Percentiles rank a stretch among this genome's conserved stretches.
Conservation (phyloP, 805 yeast species). For the Suhomyces sp. region DNA sequence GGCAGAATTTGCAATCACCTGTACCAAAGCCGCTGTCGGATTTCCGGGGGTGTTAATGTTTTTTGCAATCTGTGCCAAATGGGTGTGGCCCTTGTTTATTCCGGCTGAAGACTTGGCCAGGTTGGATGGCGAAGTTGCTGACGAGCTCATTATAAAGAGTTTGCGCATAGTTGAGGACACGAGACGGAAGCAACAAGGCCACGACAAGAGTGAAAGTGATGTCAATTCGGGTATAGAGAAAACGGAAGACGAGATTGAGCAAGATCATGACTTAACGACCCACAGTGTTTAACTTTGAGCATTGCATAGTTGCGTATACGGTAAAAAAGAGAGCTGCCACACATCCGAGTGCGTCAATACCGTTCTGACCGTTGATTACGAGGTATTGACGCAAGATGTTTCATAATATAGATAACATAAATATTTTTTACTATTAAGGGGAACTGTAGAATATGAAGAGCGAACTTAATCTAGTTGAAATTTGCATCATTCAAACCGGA, state of each 20-base stretch:
- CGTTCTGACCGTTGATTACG: background rate
- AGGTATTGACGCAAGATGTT: background rate
- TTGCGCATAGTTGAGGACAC: constrained; percentile 20
- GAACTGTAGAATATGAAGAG: background rate
- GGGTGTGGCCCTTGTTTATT: constrained; percentile 61
- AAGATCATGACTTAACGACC: background rate
- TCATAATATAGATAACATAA: background rate
- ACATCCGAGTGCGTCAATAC: background rate
- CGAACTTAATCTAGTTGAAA: background rate
- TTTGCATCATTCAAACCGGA: background rate
- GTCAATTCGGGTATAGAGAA: background rate
- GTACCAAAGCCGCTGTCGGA: constrained; percentile 89
- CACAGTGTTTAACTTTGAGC: background rate
- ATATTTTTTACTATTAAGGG: background rate
- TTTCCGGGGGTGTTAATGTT: constrained; percentile 83
- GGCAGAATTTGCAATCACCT: constrained; percentile 80
- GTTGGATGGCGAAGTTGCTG: constrained; percentile 67
- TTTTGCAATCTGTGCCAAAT: constrained; percentile 59
- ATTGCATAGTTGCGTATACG: background rate
- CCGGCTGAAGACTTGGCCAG: constrained; percentile 55
- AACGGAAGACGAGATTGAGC: background rate
- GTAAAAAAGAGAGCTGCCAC: too few relatives aligned
- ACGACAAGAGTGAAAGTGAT: background rate
- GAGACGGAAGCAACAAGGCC: background rate
- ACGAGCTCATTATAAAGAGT: constrained; percentile 51